These are phyloP conservation scores for Posidonia oceanica DNA, from an alignment of 116 monocot species.

Conservation along the genomic window DNA sequence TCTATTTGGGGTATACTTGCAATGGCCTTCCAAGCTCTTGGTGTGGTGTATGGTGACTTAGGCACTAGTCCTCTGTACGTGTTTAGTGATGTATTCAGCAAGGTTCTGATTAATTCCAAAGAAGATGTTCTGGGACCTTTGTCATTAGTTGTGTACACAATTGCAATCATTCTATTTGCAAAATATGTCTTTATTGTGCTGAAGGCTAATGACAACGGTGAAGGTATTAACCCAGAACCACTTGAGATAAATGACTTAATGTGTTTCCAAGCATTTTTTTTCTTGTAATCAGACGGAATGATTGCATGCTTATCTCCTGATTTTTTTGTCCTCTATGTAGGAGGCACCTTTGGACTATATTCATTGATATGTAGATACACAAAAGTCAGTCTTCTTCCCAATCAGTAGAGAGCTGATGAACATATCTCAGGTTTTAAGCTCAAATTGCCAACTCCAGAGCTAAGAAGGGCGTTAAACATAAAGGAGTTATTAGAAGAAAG, in stretches of 20 bases:
- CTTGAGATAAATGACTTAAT: too few species aligned
- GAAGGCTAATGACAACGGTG: too few species aligned
- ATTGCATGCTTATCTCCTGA: too few species aligned
- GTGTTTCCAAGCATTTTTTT: too few species aligned
- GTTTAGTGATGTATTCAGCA: conserved; percentile 90
- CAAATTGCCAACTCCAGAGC: conserved; percentile 80
- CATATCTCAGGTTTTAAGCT: too few species aligned
- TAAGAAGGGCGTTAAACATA: conserved; percentile 63
- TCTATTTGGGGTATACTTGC: conserved; percentile 46
- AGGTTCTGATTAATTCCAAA: conserved; percentile 70
- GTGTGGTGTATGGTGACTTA: conserved; percentile 91
- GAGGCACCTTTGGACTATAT: conserved; percentile 85
- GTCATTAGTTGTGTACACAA: conserved; percentile 85
- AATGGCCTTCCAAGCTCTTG: conserved; percentile 95
- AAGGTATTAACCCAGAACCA: conserved; percentile 52
- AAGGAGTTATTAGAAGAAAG: conserved; percentile 57
- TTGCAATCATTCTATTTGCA: conserved; percentile 72
- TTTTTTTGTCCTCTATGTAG: conserved; percentile 18
- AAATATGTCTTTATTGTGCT: too few species aligned
- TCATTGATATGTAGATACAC: conserved; percentile 91
- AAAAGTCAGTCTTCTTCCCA: too few species aligned
- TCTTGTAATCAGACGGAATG: too few species aligned
- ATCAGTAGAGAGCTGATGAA: conserved; percentile 66
- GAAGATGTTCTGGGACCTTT: conserved; percentile 71
- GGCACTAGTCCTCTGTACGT: too few species aligned